Percentiles rank a stretch among this genome's conserved stretches.
These are phyloP conservation scores for Bipolaris victoriae DNA, from an alignment of 2,329 filamentous ascomycete genomes.

Conservation along the genomic window DNA sequence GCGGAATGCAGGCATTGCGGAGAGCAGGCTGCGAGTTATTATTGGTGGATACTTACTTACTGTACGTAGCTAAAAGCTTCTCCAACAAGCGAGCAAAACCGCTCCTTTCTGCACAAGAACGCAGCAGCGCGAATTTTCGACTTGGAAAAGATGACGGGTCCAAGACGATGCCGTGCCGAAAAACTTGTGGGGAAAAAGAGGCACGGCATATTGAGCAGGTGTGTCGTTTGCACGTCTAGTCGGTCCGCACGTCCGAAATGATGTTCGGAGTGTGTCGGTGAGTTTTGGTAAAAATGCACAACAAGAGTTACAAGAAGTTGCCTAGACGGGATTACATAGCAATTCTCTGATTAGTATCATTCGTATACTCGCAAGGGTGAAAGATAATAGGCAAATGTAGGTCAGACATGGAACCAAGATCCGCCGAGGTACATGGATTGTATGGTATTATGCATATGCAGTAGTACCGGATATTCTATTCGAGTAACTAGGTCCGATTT, in stretches of 20 bases:
- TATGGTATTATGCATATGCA: no score
- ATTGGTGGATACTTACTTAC: slow-evolving; percentile 35
- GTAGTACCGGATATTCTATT: neutral
- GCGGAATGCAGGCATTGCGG: slow-evolving; percentile 15
- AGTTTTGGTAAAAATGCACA: neutral
- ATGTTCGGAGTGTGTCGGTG: neutral
- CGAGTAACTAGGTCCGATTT: neutral
- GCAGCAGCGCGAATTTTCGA: neutral
- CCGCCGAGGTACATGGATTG: neutral
- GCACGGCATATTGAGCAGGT: neutral
- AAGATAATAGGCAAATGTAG: neutral
- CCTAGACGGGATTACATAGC: neutral
- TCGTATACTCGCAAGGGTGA: no score
- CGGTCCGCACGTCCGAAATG: slow-evolving; percentile 12
- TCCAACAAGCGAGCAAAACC: slow-evolving; percentile 11
- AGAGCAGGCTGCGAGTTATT: slow-evolving; percentile 12
- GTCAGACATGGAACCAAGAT: neutral
- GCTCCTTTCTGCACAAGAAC: slow-evolving; percentile 12
- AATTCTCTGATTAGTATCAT: neutral
- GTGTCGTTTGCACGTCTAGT: neutral
- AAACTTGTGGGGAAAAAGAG: neutral
- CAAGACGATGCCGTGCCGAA: slow-evolving; percentile 3
- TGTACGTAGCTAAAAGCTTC: slow-evolving; percentile 14
- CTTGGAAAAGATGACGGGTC: neutral
- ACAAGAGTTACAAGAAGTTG: neutral